Conservation (phyloP, 2,329 filamentous ascomycete species). For the Colletotrichum scovillei region DNA sequence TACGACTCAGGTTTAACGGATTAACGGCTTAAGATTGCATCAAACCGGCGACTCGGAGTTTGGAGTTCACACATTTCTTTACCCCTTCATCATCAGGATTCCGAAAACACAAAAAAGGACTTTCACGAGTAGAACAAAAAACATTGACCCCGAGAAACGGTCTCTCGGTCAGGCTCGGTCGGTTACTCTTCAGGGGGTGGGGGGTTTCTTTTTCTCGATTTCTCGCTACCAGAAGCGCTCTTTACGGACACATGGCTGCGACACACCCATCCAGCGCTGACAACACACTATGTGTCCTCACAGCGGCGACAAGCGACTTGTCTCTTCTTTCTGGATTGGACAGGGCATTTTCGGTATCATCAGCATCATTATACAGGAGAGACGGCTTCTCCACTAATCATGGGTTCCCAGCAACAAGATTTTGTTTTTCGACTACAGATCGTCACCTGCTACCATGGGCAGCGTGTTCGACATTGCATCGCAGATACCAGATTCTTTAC, state of each 20-base stretch:
- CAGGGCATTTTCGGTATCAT: conserved; percentile 11
- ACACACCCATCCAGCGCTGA: not conserved
- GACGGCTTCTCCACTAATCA: conserved; percentile 23
- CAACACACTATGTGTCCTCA: conserved; percentile 15
- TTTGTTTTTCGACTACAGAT: conserved; percentile 22
- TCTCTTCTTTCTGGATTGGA: conserved; percentile 4
- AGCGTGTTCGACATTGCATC: conserved; percentile 24
- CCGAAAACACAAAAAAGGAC: conserved; percentile 18
- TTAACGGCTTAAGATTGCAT: conserved; percentile 37
- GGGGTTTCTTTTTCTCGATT: not conserved
- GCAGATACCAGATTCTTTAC: conserved; percentile 23
- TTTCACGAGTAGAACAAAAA: conserved; percentile 25
- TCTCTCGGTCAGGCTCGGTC: conserved; percentile 25
- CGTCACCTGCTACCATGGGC: conserved; percentile 34
- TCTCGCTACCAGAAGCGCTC: not conserved
- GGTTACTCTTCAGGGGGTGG: conserved; percentile 7
- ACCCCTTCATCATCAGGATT: conserved; percentile 16
- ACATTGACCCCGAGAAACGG: conserved; percentile 14
- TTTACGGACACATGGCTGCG: not conserved
- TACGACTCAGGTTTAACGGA: conserved; percentile 32
- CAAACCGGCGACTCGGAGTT: conserved; percentile 36
- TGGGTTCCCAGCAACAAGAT: conserved; percentile 17
- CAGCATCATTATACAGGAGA: conserved; percentile 19
- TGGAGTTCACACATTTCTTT: conserved; percentile 32
- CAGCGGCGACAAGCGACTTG: not conserved